Conservation (phyloP, 306 rosid genomes). For the Cucurbita ficifolia region DNA sequence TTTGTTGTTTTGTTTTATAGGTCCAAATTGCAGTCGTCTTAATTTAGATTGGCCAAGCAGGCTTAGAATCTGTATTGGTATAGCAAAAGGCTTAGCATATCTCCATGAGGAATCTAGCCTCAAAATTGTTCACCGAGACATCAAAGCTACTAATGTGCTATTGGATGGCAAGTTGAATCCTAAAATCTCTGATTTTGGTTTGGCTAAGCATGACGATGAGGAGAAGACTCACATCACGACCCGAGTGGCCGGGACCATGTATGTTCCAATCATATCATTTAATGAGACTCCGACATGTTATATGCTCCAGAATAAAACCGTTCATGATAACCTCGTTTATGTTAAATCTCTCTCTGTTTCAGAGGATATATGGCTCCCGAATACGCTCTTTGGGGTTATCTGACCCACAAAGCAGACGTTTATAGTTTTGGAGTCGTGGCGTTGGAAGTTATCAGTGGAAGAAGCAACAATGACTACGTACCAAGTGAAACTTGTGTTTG, state of each 20-base stretch:
- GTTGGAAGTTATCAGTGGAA: conserved; percentile 48
- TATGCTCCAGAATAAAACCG: neutral
- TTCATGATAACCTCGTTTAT: neutral
- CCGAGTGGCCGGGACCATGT: conserved; percentile 81
- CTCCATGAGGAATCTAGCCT: conserved; percentile 61
- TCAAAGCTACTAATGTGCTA: conserved; percentile 68
- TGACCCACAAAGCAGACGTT: conserved; percentile 57
- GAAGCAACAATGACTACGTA: conserved; percentile 37
- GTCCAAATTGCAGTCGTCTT: conserved; percentile 13
- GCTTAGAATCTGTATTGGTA: conserved; percentile 47
- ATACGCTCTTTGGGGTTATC: conserved; percentile 63
- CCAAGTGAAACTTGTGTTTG: conserved; percentile 38
- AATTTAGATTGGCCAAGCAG: conserved; percentile 47
- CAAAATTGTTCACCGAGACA: conserved; percentile 64
- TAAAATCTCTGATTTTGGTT: conserved; percentile 68
- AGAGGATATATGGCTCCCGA: conserved; percentile 82
- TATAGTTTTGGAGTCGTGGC: conserved; percentile 66
- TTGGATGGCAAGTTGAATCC: conserved; percentile 50
- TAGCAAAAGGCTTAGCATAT: conserved; percentile 70
- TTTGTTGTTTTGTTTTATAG: conserved; percentile 14
- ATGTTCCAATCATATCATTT: neutral
- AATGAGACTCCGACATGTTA: neutral
- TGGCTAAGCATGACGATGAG: conserved; percentile 55
- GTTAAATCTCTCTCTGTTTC: conserved; percentile 4
- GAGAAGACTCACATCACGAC: conserved; percentile 67